Evolutionary conservation across 148 eudicot genomes (phyloP), one percentile per base, ranked within the genome.

Genomic region (Pouteria glomerata): DNA sequence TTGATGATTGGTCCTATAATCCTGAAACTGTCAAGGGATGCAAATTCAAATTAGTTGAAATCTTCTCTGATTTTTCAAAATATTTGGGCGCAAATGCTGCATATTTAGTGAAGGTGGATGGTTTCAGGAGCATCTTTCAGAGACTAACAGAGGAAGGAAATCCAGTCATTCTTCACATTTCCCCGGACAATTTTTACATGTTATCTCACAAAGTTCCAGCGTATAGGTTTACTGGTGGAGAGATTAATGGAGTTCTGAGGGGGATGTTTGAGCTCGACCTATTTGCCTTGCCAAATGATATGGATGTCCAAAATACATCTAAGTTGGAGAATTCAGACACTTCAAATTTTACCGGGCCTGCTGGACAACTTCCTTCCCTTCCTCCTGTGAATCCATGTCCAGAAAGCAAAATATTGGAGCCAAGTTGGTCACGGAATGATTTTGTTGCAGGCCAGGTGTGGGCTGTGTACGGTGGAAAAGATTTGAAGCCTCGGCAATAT

Each of bases 141-240:
- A 76, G 83, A 69, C 66, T 37, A 58, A 58, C 35, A 29, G 24
- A 35, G 47, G 77, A 82, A 74, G 79, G 73, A 41, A 51, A 78
- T 37, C 68, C 68, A 0, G 63, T 45, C 7, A 24, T 59, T 78
- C 21, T 81, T 63, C 76, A 72, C 55, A 79, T 87, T 55, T 78
- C 81, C 47, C 71, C 73, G 23, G 72, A 68, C 41, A 70, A 63
- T 57, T 70, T 79, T 30, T 85, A 82, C 76, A 76, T 63, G 72
- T 72, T 87, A 65, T 83, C 88, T 73, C 91, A 87, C 64, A 79
- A 75, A 55, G 79, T 85, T 44, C 87, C 88, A 4, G 76, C 83
- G 62, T 62, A 73, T 71, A 79, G 75, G 33, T 74, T 81, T 65
- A 73, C 61, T 19, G 87, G 80, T 35, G 80, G 77, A 29, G 85